A percentile compares a stretch with the other conserved stretches of the same genome.
These are phyloP conservation scores for Collybiopsis confluens DNA, from an alignment of 768 basidiomycete genomes.

Conservation along the genomic window DNA sequence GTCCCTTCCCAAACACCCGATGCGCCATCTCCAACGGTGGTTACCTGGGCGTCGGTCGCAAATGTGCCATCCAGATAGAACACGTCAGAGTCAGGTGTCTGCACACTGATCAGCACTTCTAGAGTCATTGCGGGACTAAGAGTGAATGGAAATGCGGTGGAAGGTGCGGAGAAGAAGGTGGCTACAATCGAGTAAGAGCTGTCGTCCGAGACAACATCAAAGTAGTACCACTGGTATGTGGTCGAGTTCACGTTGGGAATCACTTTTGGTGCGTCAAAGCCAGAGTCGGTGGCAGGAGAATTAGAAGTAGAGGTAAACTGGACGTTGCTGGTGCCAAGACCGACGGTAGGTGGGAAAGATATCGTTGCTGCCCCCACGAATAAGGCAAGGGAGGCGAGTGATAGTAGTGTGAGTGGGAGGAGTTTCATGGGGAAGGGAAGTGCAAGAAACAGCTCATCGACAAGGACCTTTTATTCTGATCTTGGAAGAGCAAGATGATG, in stretches of 20 bases:
- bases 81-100: constrained; percentile 11
- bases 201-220: constrained; percentile 17
- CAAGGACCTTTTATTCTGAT: too few relatives aligned
- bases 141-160: constrained; percentile 10
- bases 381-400: not conserved
- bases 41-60: constrained; percentile 9
- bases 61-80: not conserved
- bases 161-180: constrained; percentile 13
- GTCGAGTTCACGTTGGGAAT: constrained; percentile 11
- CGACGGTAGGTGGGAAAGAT: not conserved
- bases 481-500: too few relatives aligned
- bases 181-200: constrained; percentile 12
- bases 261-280: constrained; percentile 12
- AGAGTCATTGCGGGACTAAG: not conserved
- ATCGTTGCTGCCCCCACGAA: not conserved
- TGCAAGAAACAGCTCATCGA: too few relatives aligned
- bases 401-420: not conserved
- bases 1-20: constrained; percentile 13
- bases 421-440: too few relatives aligned
- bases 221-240: constrained; percentile 19
- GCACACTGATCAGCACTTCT: constrained; percentile 5
- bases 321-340: not conserved
- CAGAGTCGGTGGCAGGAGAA: constrained; percentile 6
- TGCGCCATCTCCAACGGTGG: not conserved
- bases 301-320: not conserved